Base-by-base conservation (phyloP, 306 rosid genomes). In the Senna siamea region DNA sequence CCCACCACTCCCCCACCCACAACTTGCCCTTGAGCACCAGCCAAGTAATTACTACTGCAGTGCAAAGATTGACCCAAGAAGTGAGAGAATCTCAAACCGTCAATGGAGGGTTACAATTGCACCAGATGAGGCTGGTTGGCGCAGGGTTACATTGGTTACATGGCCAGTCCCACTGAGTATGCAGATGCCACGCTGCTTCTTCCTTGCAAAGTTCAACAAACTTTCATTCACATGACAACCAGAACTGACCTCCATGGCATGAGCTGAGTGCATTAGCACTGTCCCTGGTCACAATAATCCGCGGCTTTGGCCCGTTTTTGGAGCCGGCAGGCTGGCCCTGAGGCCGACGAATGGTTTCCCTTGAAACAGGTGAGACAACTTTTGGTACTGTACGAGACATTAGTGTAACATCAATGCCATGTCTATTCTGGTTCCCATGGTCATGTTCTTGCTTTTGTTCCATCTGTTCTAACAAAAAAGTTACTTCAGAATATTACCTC, bases 361-460 rank as follows among this genome's bases (percentile, higher is more conserved):
- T 70, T 47, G 90, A 75, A 63, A 80, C 73, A 3, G 84, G 87
- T 10, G 71, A 34, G 68, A 78, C 84, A 18, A 78, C 81, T 63
- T 76, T 85, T 5, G 83, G 79, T n/a, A n/a, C n/a, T n/a, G n/a
- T n/a, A n/a, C n/a, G 76, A 56, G 82, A 75, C 73, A 74, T 63
- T 7, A 80, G 70, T 34, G 81, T 22, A 15, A 80, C 73, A 70
- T 86, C 85, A 72, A 32, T 56, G 57, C 81, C 77, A 15, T 83
- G 76, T 73, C 37, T 75, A 48, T 57, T 83, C 46, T 74, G 74
- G 46, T 53, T 79, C 46, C 71, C 75, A 59, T 77, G 77, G 0
- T 85, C 85, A 1, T 63, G 56, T 30, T 80, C 87, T 34, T 85
- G 87, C 68, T 50, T 69, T 15, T 77, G 38, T 11, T 86, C 90